A percentile compares a stretch with the other conserved stretches of the same genome.
These are phyloP conservation scores for Cystofilobasidium macerans DNA, from an alignment of 768 basidiomycete species.

Conservation along the genomic window DNA sequence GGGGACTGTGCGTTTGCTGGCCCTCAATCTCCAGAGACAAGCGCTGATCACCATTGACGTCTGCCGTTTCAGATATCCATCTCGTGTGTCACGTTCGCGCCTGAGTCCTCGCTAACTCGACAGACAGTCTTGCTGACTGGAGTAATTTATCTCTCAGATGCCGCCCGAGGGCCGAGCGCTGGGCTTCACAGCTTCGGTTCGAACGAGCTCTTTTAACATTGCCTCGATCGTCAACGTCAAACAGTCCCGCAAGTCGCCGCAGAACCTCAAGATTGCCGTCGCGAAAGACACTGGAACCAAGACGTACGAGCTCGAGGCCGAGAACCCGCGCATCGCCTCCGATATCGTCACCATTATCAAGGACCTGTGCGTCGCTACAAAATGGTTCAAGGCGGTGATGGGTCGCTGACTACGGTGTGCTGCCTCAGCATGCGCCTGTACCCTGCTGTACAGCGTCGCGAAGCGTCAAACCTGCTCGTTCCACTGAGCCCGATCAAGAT, in stretches of 20 bases:
- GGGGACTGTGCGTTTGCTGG: constrained; percentile 49
- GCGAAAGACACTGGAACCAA: constrained; percentile 60
- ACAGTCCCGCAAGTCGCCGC: constrained; percentile 66
- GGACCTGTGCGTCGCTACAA: constrained; percentile 24
- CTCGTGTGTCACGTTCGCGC: background rate
- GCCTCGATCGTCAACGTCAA: constrained; percentile 73
- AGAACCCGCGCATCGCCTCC: constrained; percentile 69
- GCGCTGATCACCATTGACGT: background rate
- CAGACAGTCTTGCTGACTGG: too few species aligned
- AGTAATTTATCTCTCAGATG: constrained; percentile 38
- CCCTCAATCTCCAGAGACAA: too few species aligned
- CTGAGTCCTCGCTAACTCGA: constrained; percentile 23
- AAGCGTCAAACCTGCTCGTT: background rate
- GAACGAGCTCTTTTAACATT: constrained; percentile 86
- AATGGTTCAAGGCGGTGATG: too few species aligned
- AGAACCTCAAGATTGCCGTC: constrained; percentile 77
- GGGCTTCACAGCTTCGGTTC: constrained; percentile 46
- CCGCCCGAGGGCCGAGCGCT: constrained; percentile 54
- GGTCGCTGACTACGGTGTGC: background rate
- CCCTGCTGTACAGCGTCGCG: background rate
- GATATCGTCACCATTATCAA: constrained; percentile 34
- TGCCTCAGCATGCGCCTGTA: constrained; percentile 5
- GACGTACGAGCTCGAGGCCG: constrained; percentile 94
- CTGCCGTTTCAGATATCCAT: constrained; percentile 1
- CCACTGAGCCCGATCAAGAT: constrained; percentile 1